Base-by-base conservation (phyloP, 352 stramenopile species). In the Hyphochytrium catenoides region DNA sequence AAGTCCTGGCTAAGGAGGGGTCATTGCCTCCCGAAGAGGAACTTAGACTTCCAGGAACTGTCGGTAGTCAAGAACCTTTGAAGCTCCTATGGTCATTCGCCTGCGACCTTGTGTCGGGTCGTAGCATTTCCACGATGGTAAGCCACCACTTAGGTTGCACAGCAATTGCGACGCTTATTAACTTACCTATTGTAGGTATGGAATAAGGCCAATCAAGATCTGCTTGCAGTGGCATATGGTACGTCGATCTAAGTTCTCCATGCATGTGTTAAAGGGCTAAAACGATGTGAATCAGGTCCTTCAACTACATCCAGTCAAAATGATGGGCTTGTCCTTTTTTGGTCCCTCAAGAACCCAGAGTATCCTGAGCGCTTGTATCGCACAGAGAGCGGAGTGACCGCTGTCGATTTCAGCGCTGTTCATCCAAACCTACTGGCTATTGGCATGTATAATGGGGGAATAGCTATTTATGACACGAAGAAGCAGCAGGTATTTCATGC, bases 301-400 rank as follows among this genome's bases (percentile, higher is more conserved):
- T n/a, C n/a, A n/a, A n/a, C n/a, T n/a, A n/a, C n/a, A n/a, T n/a
- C n/a, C n/a, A 24, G 3, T 16, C 2, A 40, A 46, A 24, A 41
- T 46, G 9, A 61, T n/a, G 75, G 77, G 1, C 38, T 84, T 9
- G 68, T 93, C n/a, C 51, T 91, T 17, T 90, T 93, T 45, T 93
- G 78, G 79, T 88, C 72, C 19, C 51, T 92, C 14, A 81, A 74
- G 31, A 93, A 93, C 46, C 76, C 77, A 3, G 70, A 82, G 39
- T 87, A 69, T 36, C 79, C 79, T 0, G 74, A 92, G 47, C 63
- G 74, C n/a, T 65, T 89, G 5, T 76, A 87, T 37, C 55, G 58
- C 31, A 43, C 78, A 15, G 50, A 51, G 8, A 63, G 66, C 12
- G 62, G 73, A 14, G 74, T 82, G 22, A 89, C 70, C 3, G 81